Evolutionary conservation across 2,329 filamentous ascomycete species (phyloP), one percentile per base, ranked within the genome.

Genomic region (Aspergillus oerlinghausenensis): DNA sequence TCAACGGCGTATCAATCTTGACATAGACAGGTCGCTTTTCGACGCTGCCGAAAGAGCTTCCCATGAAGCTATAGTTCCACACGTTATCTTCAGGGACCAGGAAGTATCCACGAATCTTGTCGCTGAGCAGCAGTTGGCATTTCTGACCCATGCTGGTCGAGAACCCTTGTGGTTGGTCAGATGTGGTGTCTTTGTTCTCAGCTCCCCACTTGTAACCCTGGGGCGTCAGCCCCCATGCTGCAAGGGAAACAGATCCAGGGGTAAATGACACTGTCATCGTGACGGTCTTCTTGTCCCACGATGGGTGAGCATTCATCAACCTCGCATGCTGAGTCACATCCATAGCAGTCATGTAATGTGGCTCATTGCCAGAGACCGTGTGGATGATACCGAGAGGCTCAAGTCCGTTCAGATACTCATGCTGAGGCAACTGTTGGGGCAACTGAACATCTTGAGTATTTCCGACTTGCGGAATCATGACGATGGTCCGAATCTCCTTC

Each of bases 1-100:
- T 82, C 60, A 88, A 76, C 19, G 94, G 94, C 47, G 91, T 95
- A 75, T 97, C 95, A 54, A 99, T 87, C 81, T 94, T 94, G 66
- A 97, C 92, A 66, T 92, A 89, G 47, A 97, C 84, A 3, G 87
- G 83, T 78, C 91, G 90, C 86, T 97, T 97, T 78, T 96, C 92
- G 62, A 96, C 83, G 43, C 87, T 86, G 14, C 88, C 86, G 71
- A 97, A 99, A 0, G 87, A 86, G 63, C 87, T 91, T 55, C 94
- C 94, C 87, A 97, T 91, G 81, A 99, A 99, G 74, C 89, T 94
- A 79, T 97, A 99, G 76, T 99, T 99, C 94, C 94, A 99, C 59
- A 88, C 82, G 60, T 87, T 87, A 54, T 88, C 88, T 69, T 97
- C 92, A 0, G 94, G 94, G 23, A 97, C 92, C 55, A 99, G 79